Evolutionary conservation across 2,329 filamentous ascomycete genomes (phyloP).

Genomic region (Didymella pomorum): DNA sequence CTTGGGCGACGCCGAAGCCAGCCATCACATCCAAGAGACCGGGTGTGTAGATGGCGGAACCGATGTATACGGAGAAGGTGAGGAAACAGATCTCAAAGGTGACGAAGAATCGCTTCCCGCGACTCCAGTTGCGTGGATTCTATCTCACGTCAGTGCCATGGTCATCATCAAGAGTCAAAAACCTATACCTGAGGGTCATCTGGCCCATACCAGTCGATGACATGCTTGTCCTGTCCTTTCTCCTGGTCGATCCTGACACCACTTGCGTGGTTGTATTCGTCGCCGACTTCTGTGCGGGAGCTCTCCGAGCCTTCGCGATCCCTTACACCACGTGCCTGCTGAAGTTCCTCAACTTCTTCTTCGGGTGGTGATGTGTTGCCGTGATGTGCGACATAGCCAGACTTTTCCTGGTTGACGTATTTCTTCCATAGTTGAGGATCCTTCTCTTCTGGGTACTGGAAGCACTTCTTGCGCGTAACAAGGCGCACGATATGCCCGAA

Average conservation of each 20-base stretch:
- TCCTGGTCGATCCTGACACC: conserved; percentile 59
- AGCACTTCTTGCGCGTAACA: conserved; percentile 46
- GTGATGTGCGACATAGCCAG: conserved; percentile 57
- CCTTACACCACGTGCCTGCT: conserved; percentile 19
- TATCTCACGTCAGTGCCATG: conserved; percentile 22
- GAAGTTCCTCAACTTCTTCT: conserved; percentile 38
- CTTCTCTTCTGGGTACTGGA: conserved; percentile 58
- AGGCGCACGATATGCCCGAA: conserved; percentile 54
- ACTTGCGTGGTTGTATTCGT: conserved; percentile 45
- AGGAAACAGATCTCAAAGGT: conserved; percentile 58
- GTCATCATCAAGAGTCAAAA: background rate
- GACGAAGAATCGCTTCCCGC: conserved; percentile 54
- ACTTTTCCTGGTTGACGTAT: conserved; percentile 61
- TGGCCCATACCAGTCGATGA: conserved; percentile 62
- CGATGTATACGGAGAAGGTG: conserved; percentile 63
- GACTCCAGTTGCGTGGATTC: conserved; percentile 60
- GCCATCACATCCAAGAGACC: conserved; percentile 56
- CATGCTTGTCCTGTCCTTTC: conserved; percentile 59
- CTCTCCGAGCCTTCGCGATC: conserved; percentile 24
- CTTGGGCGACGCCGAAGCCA: conserved; percentile 61
- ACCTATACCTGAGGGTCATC: conserved; percentile 53
- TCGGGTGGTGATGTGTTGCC: conserved; percentile 51
- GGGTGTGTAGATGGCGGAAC: conserved; percentile 60
- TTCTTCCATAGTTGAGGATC: conserved; percentile 59
- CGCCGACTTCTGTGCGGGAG: conserved; percentile 22